Evolutionary conservation across 129 eudicot genomes (phyloP).

Genomic region (Sambucus nigra): DNA sequence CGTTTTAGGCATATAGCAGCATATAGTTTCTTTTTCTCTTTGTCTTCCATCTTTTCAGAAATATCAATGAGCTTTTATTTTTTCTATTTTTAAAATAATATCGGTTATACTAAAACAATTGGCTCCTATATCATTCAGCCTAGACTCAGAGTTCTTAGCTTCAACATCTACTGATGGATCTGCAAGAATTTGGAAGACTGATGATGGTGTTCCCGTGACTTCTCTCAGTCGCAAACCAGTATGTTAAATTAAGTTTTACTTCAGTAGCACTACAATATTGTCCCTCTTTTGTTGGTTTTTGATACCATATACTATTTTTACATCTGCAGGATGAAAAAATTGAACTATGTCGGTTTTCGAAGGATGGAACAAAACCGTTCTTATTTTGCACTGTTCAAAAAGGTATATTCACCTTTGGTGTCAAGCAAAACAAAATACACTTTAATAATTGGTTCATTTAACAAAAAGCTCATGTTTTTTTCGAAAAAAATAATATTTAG

Average conservation of each 20-base stretch:
- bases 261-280: background rate
- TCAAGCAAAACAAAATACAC: background rate
- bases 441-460: too few relatives aligned
- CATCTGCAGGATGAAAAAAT: slow-evolving; percentile 69
- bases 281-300: slow-evolving; percentile 11
- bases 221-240: slow-evolving; percentile 72
- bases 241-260: slow-evolving; percentile 13
- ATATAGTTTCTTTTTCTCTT: background rate
- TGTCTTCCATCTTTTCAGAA: background rate
- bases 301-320: slow-evolving; percentile 6
- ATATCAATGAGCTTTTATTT: background rate
- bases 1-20: background rate
- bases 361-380: slow-evolving; percentile 90
- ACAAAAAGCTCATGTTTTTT: too few relatives aligned
- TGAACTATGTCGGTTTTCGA: slow-evolving; percentile 88
- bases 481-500: too few relatives aligned
- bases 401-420: slow-evolving; percentile 37
- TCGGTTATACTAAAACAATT: background rate
- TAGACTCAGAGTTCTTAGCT: slow-evolving; percentile 94
- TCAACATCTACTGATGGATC: slow-evolving; percentile 93
- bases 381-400: slow-evolving; percentile 76
- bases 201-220: slow-evolving; percentile 72
- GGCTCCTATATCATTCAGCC: slow-evolving; percentile 37
- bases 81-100: too few relatives aligned
- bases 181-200: slow-evolving; percentile 90